Conservation (phyloP, 1,284 basidiomycete genomes). For the Ustilago loliicola region DNA sequence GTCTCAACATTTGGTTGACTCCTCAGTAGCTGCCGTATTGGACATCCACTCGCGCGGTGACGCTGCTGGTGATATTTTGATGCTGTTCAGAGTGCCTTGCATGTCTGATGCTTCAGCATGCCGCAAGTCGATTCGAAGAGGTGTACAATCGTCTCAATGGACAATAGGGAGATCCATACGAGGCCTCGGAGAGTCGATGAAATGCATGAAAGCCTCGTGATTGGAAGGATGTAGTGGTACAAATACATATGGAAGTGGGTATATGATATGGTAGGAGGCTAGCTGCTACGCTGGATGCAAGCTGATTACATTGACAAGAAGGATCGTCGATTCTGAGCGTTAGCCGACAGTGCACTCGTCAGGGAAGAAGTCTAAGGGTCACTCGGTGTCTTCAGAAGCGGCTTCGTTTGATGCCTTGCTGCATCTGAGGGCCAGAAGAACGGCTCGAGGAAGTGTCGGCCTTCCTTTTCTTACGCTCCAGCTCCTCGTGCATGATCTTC, state of each 20-base stretch:
- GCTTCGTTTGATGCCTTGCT: slow-evolving; percentile 57
- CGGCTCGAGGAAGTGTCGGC: slow-evolving; percentile 15
- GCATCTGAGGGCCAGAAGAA: slow-evolving; percentile 50
- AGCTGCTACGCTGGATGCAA: background rate
- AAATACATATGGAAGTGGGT: background rate
- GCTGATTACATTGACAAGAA: background rate
- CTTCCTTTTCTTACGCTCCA: slow-evolving; percentile 50
- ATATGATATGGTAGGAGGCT: background rate
- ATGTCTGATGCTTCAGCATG: no score
- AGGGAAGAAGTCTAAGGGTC: background rate
- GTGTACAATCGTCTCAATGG: no score
- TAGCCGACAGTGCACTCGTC: background rate
- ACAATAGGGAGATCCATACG: no score
- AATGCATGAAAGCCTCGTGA: background rate
- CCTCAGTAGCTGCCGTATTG: no score
- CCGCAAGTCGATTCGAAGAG: no score
- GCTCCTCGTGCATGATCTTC: slow-evolving; percentile 66
- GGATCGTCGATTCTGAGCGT: background rate
- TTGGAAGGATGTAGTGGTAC: background rate
- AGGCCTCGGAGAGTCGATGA: background rate
- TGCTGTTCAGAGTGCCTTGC: no score
- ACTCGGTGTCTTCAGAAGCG: slow-evolving; percentile 48
- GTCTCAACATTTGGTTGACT: no score
- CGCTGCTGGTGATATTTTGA: no score
- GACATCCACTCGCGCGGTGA: no score